Evolutionary conservation across 1,284 basidiomycete species (phyloP), one percentile per base, ranked within the genome.

Genomic region (Leccinum subfulvum): DNA sequence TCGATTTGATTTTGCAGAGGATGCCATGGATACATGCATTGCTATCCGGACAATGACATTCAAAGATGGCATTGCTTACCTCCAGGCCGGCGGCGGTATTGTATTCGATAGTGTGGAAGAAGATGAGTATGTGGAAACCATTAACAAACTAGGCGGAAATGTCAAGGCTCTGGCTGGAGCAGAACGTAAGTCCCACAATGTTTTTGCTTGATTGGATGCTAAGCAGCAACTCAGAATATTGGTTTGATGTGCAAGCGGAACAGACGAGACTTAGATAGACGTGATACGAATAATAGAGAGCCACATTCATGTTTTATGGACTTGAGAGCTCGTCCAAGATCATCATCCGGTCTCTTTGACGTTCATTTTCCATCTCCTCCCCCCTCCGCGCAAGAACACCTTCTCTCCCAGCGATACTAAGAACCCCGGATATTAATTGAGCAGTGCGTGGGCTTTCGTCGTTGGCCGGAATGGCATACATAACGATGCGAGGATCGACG

Each of bases 11-110:
- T 99, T 98, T 77, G 94, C 96, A 33, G 81, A 88, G 35, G 91
- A 97, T 72, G 91, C 93, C 73, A 95, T 99, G 90, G 97, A 99
- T 76, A 97, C 95, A 1, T 98, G 97, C 77, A 99, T 99, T 69
- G 97, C 97, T 8, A 99, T 99, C 72, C 86, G 97, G 51, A 99
- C 97, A 2, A 99, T 99, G 95, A 87, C 90, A 2, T 98, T 98
- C 82, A 98, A 97, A 78, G 87, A 97, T 69, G 95, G 95, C 1
- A 81, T 88, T 18, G 95, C 90, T 9, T 99, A 98, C 76, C 79
- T 99, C 57, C 97, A 98, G 77, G 96, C 97, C 52, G 95, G 96
- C 3, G 97, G 97, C 54, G 97, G 97, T 3, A 98, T 99, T 69
- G 97, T 99, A 3, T 96, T 90, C 68, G 97, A 99, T 77, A 97